Base-by-base conservation (phyloP, 176 grass and related monocot species). In the Aechmea fasciata region DNA sequence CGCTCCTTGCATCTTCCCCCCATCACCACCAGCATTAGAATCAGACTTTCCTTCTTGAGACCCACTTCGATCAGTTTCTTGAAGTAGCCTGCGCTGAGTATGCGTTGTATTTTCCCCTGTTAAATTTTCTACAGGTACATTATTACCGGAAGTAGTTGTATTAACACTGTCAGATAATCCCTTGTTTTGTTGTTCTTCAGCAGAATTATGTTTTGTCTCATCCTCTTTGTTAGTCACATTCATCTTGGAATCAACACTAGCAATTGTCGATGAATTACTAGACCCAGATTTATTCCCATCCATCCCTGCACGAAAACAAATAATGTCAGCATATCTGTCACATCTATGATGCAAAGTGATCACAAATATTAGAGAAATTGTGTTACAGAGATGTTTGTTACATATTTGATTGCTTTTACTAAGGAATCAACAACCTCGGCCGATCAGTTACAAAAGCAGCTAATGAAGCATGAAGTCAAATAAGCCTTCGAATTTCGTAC, bases 1-100 rank as follows among this genome's bases (percentile, higher is more conserved):
- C 15, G 67, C 68, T 64, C 69, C 70, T 67, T 50, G 63, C 50
- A 59, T 67, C 69, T 49, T 61, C 15, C 57, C 77, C 0, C 24
- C 52, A 51, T 72, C 22, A 77, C 3, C 71, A 77, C n/a, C 74
- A 51, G 70, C 62, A 63, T 83, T 65, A 22, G 73, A 76, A 77
- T 89, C 74, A 68, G 81, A 91, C 57, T 73, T 76, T 71, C 69
- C 73, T 14, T 65, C 75, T 65, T 87, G 73, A 52, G 75, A 64
- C 15, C 70, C 69, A 64, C 80, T 82, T 71, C 71, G 79, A 65
- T 85, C 87, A 59, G 47, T 72, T 66, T 81, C 77, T 84, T 87
- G 74, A 83, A 99, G 94, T 80, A 99, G 79, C 69, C 86, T 83
- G 67, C 89, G 73, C 66, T 93, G 86, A 80, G 74, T 71, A 55